These are phyloP conservation scores for Clavulina sp. DNA, from an alignment of 768 basidiomycete species.

Conservation along the genomic window DNA sequence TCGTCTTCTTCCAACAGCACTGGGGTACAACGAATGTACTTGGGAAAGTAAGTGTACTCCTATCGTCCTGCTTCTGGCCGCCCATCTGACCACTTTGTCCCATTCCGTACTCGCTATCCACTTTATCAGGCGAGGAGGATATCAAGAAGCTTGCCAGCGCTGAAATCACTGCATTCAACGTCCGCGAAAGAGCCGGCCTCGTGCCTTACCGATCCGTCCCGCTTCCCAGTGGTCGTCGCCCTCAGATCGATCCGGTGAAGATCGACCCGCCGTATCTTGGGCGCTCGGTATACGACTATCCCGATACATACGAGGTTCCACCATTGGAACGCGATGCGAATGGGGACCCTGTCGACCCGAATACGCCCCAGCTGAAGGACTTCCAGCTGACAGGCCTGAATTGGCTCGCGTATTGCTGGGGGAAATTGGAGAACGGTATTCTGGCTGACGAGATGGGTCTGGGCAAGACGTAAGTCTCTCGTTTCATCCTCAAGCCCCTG, in stretches of 20 bases:
- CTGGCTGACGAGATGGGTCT: constrained; percentile 99
- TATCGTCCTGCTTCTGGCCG: too few species aligned
- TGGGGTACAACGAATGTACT: constrained; percentile 40
- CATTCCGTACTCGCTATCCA: constrained; percentile 1
- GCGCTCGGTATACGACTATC: constrained; percentile 2
- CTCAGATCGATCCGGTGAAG: constrained; percentile 62
- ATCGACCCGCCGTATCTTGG: constrained; percentile 45
- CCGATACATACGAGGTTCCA: neutral
- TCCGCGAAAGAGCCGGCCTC: constrained; percentile 5
- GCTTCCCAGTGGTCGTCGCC: constrained; percentile 52
- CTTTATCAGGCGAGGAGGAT: constrained; percentile 6
- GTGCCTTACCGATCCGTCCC: constrained; percentile 14
- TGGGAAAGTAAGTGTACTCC: constrained; percentile 53
- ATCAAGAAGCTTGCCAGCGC: constrained; percentile 7
- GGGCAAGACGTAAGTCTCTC: constrained; percentile 50
- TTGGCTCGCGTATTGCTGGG: constrained; percentile 97
- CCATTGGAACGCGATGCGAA: neutral
- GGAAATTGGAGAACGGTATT: constrained; percentile 87
- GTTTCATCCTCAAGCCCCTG: neutral
- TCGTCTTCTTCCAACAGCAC: constrained; percentile 11
- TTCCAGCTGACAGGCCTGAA: constrained; percentile 97
- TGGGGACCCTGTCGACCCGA: neutral
- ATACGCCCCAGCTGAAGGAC: constrained; percentile 49
- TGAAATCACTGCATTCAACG: constrained; percentile 7
- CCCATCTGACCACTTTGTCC: neutral